A percentile compares a stretch with the other conserved stretches of the same genome.
Conservation (phyloP, 1,284 basidiomycete genomes). For the Tilletia horrida region DNA sequence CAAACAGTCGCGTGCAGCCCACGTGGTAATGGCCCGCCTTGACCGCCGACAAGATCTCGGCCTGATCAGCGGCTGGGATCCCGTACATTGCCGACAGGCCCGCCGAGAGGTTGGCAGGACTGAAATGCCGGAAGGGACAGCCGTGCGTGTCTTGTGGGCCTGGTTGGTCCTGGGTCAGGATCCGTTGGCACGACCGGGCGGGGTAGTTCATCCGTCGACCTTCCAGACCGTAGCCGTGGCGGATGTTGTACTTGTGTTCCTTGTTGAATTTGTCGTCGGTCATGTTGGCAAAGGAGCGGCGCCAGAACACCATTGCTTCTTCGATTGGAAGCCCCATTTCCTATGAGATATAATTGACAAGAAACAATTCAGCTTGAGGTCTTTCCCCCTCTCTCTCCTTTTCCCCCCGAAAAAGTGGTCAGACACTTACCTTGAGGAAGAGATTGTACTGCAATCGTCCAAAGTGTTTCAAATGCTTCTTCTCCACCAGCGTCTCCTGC, state of each 20-base stretch:
- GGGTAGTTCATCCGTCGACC: slow-evolving; percentile 91
- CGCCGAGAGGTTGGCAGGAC: slow-evolving; percentile 75
- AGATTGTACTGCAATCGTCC: slow-evolving; percentile 87
- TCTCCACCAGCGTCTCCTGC: slow-evolving; percentile 72
- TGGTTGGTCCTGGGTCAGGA: slow-evolving; percentile 74
- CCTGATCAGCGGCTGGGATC: slow-evolving; percentile 68
- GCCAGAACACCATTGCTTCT: slow-evolving; percentile 91
- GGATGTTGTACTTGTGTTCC: slow-evolving; percentile 94
- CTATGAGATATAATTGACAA: slow-evolving; percentile 6
- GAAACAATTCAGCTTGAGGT: too few species aligned
- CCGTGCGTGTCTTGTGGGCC: slow-evolving; percentile 75
- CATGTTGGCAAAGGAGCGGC: slow-evolving; percentile 70
- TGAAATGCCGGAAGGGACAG: slow-evolving; percentile 91
- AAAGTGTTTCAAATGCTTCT: slow-evolving; percentile 87
- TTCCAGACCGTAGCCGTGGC: slow-evolving; percentile 91
- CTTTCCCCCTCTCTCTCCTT: too few species aligned
- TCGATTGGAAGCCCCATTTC: slow-evolving; percentile 83
- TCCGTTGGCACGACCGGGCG: slow-evolving; percentile 87
- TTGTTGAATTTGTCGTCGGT: slow-evolving; percentile 97
- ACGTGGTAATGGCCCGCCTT: slow-evolving; percentile 86
- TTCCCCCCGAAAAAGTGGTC: slow-evolving; percentile 1
- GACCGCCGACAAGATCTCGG: slow-evolving; percentile 80
- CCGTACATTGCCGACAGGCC: slow-evolving; percentile 74
- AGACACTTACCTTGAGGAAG: slow-evolving; percentile 70
- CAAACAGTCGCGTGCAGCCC: slow-evolving; percentile 94